Base-by-base conservation (phyloP, 1,139 yeast species). In the Groenewaldozyma sp. region DNA sequence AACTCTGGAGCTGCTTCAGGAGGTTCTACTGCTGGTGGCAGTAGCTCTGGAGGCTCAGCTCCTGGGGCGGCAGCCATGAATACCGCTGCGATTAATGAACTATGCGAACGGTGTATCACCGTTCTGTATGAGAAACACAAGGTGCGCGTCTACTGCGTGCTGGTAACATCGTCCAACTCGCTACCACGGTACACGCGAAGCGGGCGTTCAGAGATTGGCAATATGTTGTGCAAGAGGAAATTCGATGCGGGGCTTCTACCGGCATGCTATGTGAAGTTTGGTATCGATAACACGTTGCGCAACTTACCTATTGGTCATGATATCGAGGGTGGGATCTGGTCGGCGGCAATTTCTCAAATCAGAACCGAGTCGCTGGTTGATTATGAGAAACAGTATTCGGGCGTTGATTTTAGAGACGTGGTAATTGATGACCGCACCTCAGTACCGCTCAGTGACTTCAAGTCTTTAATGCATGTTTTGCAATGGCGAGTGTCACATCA, bases 121-220 rank as follows among this genome's bases (percentile, higher is more conserved):
- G 73, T 82, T 1, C 63, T 91, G 39, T 75, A 73, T 50, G 74
- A 75, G 40, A 73, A 76, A 28, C 96, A 91, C 56, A 72, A 73
- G 45, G 78, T 91, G 32, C 71, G 94, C 37, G 75, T 88, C 1
- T 83, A 82, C 55, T 87, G 96, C 59, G 80, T 87, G 4, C 56
- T 86, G 45, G 79, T 88, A 3, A 82, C 91, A 1, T 82, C 87
- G 28, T 79, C 86, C 28, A 87, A 84, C 46, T 71, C 88, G 0
- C 67, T 93, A 28, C 96, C 98, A 1, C 74, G 95, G 54, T 81
- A 84, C 20, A 69, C 78, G 57, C 67, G 93, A 53, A 78, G 86
- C 60, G 95, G 95, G 5, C 78, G 94, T 10, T 69, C 81, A 24
- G 98, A 93, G 53, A 82, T 91, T 49, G 97, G 98, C 2, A 91